phyloP scores from a whole-genome alignment of 495 filamentous ascomycete species.

The Sordaria brevicollis region DNA sequence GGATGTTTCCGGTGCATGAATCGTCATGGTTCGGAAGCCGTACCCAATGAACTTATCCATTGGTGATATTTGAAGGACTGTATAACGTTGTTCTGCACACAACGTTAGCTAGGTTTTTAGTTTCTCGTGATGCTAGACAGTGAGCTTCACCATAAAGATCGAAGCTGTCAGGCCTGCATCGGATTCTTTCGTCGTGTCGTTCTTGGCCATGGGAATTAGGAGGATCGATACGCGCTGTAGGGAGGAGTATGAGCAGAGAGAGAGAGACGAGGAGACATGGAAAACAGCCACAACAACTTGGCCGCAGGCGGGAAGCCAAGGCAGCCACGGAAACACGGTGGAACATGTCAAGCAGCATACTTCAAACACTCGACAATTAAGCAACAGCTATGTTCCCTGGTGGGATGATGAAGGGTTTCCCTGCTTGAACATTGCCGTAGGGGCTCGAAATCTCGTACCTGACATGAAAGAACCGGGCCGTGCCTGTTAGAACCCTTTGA shows the following conservation, averaged over 20 bases:
- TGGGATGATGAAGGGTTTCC: not conserved
- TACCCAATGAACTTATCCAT: not conserved
- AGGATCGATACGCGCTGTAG: not conserved
- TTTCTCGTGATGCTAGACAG: not conserved
- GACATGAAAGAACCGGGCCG: not conserved
- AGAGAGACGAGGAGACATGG: not conserved
- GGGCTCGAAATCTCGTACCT: not conserved
- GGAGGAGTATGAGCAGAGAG: not conserved
- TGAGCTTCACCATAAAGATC: not conserved
- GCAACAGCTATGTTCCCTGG: not conserved
- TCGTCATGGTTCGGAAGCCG: not conserved
- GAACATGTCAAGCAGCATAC: conserved; percentile 11
- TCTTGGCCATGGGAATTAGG: not conserved
- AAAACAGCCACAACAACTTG: not conserved
- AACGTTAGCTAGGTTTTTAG: not conserved
- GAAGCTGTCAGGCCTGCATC: not conserved
- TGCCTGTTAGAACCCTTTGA: not conserved
- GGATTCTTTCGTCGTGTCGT: not conserved
- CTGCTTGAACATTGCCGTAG: not conserved
- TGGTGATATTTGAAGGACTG: not conserved
- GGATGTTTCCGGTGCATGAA: not conserved
- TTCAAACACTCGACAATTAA: not conserved
- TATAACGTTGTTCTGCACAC: not conserved
- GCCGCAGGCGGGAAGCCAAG: not conserved
- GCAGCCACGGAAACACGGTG: conserved; percentile 11